phyloP scores from a whole-genome alignment of 2,329 filamentous ascomycete genomes.

The Arthrobotrys conoides region DNA sequence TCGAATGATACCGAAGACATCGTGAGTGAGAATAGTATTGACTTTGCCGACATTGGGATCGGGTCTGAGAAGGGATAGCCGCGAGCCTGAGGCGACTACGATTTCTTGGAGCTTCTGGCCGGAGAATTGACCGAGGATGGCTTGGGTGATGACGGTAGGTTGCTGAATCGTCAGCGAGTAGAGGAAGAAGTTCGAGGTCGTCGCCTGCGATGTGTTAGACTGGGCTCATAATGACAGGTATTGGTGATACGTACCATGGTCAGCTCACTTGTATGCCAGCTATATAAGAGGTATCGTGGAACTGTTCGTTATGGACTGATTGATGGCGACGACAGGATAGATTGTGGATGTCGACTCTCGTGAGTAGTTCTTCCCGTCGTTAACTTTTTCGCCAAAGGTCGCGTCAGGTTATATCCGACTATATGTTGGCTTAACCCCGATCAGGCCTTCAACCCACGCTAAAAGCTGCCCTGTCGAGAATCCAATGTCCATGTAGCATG shows the following conservation, averaged over 20 bases:
- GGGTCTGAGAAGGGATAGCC: slow-evolving; percentile 87
- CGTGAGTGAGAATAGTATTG: slow-evolving; percentile 86
- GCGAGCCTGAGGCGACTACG: slow-evolving; percentile 90
- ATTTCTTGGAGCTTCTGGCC: slow-evolving; percentile 99
- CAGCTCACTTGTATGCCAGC: slow-evolving; percentile 11
- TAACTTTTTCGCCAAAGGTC: slow-evolving; percentile 47
- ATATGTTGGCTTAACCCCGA: slow-evolving; percentile 26
- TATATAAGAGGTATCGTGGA: slow-evolving; percentile 10
- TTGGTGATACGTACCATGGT: slow-evolving; percentile 43
- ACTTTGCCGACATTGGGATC: slow-evolving; percentile 89
- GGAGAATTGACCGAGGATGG: slow-evolving; percentile 93
- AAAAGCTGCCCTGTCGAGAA: slow-evolving; percentile 26
- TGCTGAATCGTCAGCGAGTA: slow-evolving; percentile 97
- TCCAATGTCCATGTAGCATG: slow-evolving; percentile 42
- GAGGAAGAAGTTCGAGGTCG: slow-evolving; percentile 98
- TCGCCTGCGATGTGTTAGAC: slow-evolving; percentile 76
- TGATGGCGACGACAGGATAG: slow-evolving; percentile 50
- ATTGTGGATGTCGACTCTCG: slow-evolving; percentile 35
- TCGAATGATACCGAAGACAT: slow-evolving; percentile 96
- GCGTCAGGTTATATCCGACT: slow-evolving; percentile 49
- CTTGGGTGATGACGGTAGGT: slow-evolving; percentile 88
- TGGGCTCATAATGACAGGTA: neutral
- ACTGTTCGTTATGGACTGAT: slow-evolving; percentile 16
- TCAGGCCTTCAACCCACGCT: slow-evolving; percentile 26
- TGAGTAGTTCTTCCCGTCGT: slow-evolving; percentile 24